These are phyloP conservation scores for Calocybe gambosa DNA, from an alignment of 1,284 basidiomycete species.

Conservation along the genomic window DNA sequence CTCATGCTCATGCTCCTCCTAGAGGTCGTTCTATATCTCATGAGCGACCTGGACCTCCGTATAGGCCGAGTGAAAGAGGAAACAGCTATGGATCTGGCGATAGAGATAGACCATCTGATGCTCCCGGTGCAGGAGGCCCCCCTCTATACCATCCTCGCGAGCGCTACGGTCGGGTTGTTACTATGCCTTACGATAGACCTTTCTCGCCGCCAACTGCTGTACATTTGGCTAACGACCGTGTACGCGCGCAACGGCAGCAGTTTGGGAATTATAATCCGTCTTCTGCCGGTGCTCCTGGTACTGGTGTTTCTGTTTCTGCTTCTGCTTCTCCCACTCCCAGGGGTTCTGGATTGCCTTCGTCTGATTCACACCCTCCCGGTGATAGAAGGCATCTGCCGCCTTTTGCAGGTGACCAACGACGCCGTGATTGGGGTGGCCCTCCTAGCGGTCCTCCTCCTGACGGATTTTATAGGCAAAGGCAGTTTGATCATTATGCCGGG, in stretches of 20 bases:
- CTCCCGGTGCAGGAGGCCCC: too few relatives aligned
- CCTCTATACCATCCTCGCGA: too few relatives aligned
- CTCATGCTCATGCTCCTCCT: slow-evolving; percentile 19
- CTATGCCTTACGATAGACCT: slow-evolving; percentile 22
- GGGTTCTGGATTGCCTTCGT: too few relatives aligned
- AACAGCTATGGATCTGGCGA: too few relatives aligned
- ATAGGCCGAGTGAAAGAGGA: slow-evolving; percentile 30
- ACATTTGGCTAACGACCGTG: slow-evolving; percentile 25
- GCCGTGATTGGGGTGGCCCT: slow-evolving; percentile 11
- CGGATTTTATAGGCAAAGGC: slow-evolving; percentile 1
- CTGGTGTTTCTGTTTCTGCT: too few relatives aligned
- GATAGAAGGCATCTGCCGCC: slow-evolving; percentile 15
- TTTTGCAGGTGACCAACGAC: slow-evolving; percentile 18
- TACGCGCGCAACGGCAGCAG: slow-evolving; percentile 19
- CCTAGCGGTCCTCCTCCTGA: slow-evolving; percentile 15
- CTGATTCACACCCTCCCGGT: neutral
- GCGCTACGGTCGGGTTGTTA: neutral
- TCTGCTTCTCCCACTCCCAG: slow-evolving; percentile 17
- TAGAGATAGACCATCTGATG: too few relatives aligned
- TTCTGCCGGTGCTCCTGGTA: too few relatives aligned
- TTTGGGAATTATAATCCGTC: too few relatives aligned
- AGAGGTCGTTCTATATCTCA: slow-evolving; percentile 26
- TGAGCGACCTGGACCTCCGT: slow-evolving; percentile 25
- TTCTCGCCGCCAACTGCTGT: slow-evolving; percentile 27
- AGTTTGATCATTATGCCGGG: neutral